A percentile compares a stretch with the other conserved stretches of the same genome.
These are phyloP conservation scores for Colletotrichum sublineola DNA, from an alignment of 2,329 filamentous ascomycete species.

Conservation along the genomic window DNA sequence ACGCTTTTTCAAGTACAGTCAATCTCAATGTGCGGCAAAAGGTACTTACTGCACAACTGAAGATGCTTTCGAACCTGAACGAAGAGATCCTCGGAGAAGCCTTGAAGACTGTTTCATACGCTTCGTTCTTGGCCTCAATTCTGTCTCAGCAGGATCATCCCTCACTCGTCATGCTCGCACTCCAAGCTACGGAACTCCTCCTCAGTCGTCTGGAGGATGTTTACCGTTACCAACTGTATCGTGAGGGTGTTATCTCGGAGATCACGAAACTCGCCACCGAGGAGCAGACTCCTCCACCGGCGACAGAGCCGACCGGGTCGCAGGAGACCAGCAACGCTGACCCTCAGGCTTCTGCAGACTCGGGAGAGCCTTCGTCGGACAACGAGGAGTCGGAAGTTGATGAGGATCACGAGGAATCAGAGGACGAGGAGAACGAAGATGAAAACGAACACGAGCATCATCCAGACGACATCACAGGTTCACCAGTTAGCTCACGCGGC, in stretches of 20 bases:
- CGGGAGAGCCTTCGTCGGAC: conserved; percentile 52
- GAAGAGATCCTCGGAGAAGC: conserved; percentile 86
- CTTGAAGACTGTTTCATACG: conserved; percentile 89
- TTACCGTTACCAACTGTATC: conserved; percentile 96
- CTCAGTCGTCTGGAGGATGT: conserved; percentile 86
- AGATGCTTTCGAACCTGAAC: conserved; percentile 98
- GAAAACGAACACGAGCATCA: conserved; percentile 56
- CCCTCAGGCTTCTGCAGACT: conserved; percentile 29
- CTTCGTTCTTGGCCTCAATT: conserved; percentile 95
- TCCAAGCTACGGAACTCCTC: conserved; percentile 91
- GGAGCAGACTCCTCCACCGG: conserved; percentile 51
- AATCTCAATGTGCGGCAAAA: conserved; percentile 95
- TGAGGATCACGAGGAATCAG: conserved; percentile 62
- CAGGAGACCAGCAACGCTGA: conserved; percentile 27
- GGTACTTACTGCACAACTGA: conserved; percentile 93
- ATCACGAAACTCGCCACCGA: conserved; percentile 82
- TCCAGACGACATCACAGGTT: conserved; percentile 74
- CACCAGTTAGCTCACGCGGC: conserved; percentile 74
- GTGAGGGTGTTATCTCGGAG: conserved; percentile 94
- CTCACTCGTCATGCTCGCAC: conserved; percentile 84
- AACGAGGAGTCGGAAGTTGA: conserved; percentile 65
- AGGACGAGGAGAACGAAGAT: conserved; percentile 68
- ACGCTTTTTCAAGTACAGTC: conserved; percentile 97
- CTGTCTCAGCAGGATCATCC: conserved; percentile 95
- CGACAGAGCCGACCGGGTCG: conserved; percentile 48